These are phyloP conservation scores for Eremochloa ophiuroides DNA, from an alignment of 176 grass and related monocot species.

Conservation along the genomic window DNA sequence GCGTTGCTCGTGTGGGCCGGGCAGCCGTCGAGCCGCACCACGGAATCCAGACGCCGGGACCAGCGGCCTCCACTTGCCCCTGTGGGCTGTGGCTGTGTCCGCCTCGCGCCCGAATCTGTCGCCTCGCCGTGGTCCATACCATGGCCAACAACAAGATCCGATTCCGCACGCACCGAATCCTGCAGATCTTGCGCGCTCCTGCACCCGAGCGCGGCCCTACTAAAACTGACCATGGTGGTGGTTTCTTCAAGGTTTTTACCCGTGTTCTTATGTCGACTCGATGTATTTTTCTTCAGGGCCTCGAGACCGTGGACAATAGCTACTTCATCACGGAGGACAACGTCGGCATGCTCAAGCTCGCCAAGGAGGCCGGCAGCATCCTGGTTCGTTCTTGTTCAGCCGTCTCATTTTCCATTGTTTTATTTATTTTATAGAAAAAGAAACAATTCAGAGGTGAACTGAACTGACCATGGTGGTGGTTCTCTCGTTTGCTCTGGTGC, in stretches of 20 bases:
- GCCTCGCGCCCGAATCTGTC: background rate
- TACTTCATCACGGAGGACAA: slow-evolving; percentile 97
- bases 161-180: slow-evolving; percentile 16
- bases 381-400: slow-evolving; percentile 29
- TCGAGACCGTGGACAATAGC: slow-evolving; percentile 73
- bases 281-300: slow-evolving; percentile 26
- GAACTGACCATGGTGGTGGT: background rate
- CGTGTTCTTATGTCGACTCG: background rate
- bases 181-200: background rate
- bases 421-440: no score
- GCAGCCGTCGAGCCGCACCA: background rate
- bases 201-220: background rate
- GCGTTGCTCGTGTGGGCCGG: background rate
- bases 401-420: no score
- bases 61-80: slow-evolving; percentile 13
- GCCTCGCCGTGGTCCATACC: background rate
- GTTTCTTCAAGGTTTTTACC: no score
- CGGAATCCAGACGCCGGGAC: slow-evolving; percentile 28
- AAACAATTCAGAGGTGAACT: background rate
- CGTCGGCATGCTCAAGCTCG: slow-evolving; percentile 87
- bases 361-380: slow-evolving; percentile 83
- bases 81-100: background rate
- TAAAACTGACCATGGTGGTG: no score
- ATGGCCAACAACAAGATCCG: background rate
- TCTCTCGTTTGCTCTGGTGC: accelerated